Conservation (phyloP, 495 filamentous ascomycete genomes). For the Tetracladium setigerum region DNA sequence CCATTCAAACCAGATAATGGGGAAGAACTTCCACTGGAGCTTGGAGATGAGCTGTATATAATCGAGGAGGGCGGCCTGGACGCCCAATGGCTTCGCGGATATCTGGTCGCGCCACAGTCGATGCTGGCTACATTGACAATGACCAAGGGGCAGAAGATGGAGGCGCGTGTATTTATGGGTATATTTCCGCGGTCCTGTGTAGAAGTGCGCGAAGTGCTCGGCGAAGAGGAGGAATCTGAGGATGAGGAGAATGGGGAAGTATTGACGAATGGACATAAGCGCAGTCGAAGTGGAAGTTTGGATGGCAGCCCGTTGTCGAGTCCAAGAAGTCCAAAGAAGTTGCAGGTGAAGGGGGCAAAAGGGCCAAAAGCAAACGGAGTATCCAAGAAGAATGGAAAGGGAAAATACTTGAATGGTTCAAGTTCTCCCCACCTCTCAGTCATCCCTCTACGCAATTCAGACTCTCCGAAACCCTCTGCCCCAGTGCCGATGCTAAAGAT, state of each 20-base stretch:
- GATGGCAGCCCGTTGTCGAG: slow-evolving; percentile 5
- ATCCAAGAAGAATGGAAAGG: slow-evolving; percentile 17
- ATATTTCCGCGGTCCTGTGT: slow-evolving; percentile 94
- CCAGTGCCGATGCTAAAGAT: slow-evolving; percentile 97
- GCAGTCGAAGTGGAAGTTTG: no score
- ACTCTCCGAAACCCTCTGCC: slow-evolving; percentile 71
- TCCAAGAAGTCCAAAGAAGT: slow-evolving; percentile 1
- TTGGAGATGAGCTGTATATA: slow-evolving; percentile 97
- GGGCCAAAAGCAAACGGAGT: neutral
- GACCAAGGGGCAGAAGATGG: slow-evolving; percentile 85
- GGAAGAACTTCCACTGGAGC: slow-evolving; percentile 91
- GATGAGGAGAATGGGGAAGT: slow-evolving; percentile 31
- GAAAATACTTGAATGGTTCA: slow-evolving; percentile 20
- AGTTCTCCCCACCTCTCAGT: slow-evolving; percentile 23
- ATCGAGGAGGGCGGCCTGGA: slow-evolving; percentile 88
- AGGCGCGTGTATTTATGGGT: slow-evolving; percentile 91
- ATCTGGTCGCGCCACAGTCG: slow-evolving; percentile 89
- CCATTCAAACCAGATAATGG: slow-evolving; percentile 82
- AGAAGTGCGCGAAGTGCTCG: slow-evolving; percentile 66
- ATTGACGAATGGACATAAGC: no score
- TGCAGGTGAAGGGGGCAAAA: neutral
- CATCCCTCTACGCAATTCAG: slow-evolving; percentile 40
- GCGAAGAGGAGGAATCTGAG: slow-evolving; percentile 45
- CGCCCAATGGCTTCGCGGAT: slow-evolving; percentile 89
- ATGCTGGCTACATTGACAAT: slow-evolving; percentile 87